Evolutionary conservation across 116 monocot species (phyloP).

Genomic region (Phalaenopsis hybrid): DNA sequence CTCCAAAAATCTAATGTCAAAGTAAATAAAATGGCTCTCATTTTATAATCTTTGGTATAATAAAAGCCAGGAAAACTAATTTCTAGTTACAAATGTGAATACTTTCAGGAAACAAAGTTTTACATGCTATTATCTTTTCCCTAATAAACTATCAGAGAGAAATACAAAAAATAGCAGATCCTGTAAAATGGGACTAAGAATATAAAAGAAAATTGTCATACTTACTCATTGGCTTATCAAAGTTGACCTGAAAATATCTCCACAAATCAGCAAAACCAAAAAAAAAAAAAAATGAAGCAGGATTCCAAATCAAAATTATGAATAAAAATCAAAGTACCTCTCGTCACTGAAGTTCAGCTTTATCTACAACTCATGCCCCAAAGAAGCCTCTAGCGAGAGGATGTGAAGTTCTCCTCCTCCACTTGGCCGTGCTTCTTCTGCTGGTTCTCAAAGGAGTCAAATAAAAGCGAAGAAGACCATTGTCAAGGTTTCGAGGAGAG

Average conservation of each 20-base stretch:
- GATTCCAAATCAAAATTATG: neutral
- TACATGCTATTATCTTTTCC: neutral
- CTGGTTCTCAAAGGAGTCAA: slow-evolving; percentile 78
- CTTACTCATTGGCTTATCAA: neutral
- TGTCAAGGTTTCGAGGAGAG: slow-evolving; percentile 64
- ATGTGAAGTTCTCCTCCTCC: slow-evolving; percentile 44
- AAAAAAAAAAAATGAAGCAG: neutral
- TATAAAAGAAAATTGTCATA: neutral
- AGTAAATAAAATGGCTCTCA: neutral
- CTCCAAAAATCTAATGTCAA: neutral
- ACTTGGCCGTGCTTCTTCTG: slow-evolving; percentile 35
- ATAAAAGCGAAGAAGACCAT: slow-evolving; percentile 80
- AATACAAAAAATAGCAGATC: neutral
- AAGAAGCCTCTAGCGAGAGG: slow-evolving; percentile 51
- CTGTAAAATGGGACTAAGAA: neutral
- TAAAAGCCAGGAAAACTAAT: neutral
- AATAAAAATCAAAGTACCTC: neutral
- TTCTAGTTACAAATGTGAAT: neutral
- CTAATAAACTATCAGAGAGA: neutral
- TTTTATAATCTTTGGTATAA: neutral
- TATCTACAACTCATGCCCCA: slow-evolving; percentile 20
- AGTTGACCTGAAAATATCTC: neutral
- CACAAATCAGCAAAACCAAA: neutral
- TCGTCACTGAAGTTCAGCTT: neutral
- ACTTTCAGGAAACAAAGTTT: neutral